Conservation (phyloP, 2,329 filamentous ascomycete species). For the Botrytis hyacinthi region DNA sequence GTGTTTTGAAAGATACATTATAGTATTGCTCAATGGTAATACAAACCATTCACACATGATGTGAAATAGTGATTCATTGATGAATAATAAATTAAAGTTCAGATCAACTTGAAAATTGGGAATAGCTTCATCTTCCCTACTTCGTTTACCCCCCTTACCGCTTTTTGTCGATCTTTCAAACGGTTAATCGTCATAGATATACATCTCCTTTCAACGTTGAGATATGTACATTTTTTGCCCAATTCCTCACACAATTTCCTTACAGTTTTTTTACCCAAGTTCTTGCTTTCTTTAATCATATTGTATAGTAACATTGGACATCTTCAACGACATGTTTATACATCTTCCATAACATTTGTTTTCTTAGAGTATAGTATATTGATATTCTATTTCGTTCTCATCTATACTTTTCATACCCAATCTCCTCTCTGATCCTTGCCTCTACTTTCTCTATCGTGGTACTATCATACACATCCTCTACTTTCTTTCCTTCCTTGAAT, state of each 20-base stretch:
- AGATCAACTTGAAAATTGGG: not conserved
- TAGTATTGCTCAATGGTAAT: not conserved
- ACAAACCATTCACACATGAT: not conserved
- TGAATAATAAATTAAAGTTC: not conserved
- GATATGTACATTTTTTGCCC: too few relatives aligned
- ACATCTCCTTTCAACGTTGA: not conserved
- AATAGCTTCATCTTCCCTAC: not conserved
- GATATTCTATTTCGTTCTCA: conserved; percentile 29
- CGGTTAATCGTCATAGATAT: not conserved
- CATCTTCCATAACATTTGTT: not conserved
- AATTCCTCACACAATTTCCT: not conserved
- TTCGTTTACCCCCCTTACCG: not conserved
- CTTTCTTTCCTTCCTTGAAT: conserved; percentile 63
- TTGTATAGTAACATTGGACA: not conserved
- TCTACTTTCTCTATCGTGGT: conserved; percentile 67
- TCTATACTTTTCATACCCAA: conserved; percentile 55
- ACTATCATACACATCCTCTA: conserved; percentile 71
- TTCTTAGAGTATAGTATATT: not conserved
- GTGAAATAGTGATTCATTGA: not conserved
- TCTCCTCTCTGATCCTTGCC: conserved; percentile 65
- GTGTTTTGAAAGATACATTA: not conserved
- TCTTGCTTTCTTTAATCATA: not conserved
- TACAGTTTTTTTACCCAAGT: not conserved
- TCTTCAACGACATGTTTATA: not conserved
- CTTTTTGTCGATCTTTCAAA: not conserved